Evolutionary conservation across 1,284 basidiomycete species (phyloP), one percentile per base, ranked within the genome.

Genomic region (Bjerkandera adusta): DNA sequence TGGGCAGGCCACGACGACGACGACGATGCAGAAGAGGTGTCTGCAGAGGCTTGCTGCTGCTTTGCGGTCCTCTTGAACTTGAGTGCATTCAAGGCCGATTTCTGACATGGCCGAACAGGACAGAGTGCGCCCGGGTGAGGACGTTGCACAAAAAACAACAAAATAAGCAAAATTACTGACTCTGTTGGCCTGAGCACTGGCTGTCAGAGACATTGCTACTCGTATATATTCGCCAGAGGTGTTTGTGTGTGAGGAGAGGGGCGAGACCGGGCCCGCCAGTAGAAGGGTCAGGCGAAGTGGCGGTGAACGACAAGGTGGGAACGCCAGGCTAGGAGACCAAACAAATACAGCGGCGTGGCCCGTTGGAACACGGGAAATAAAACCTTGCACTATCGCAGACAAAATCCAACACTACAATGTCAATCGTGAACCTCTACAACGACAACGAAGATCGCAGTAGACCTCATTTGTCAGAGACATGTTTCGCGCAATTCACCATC

Each of bases 41-140:
- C 53, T 32, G 67, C 40, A 56, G 63, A 61, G 56, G 59, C 50
- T 62, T 68, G 61, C 63, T 66, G 58, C 66, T 68, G 56, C 61
- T 64, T 73, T 68, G 58, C 54, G 2, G 54, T 53, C 57, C 80
- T 83, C 66, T 69, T 76, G 62, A 81, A 79, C 64, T 70, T 76
- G 46, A 85, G 78, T 58, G 76, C 72, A 53, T 83, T 78, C 50
- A 85, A 66, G 41, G 76, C 74, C 60, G 72, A 72, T 68, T 72
- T 79, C 81, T 83, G 63, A 48, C 38, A 41, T 48, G 48, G 45
- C 45, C 36, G 37, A 46, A 52, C 35, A 35, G 51, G 16, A 47
- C 36, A 51, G 36, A 47, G 24, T 39, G 51, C 36, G 53, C 52
- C 52, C 60, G 54, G 45, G 60, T 58, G 48, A 60, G 55, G 49